A percentile compares a stretch with the other conserved stretches of the same genome.
Evolutionary conservation across 169 alveolate species (phyloP).

Genomic region (Cyclospora cayetanensis): DNA sequence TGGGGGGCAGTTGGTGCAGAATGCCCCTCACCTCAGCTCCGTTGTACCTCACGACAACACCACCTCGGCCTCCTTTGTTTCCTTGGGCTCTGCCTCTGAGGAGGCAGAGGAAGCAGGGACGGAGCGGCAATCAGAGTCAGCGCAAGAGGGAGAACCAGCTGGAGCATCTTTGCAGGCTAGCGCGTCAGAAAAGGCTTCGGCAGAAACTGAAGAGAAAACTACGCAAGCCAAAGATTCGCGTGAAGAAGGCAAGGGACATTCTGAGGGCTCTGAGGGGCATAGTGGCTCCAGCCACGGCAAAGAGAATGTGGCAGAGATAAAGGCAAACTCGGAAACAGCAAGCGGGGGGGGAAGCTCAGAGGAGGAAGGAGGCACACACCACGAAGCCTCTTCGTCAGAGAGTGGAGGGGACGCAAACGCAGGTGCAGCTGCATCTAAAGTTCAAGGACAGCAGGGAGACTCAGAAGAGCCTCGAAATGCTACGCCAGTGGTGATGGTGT

Average conservation of each 20-base stretch:
- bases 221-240: not conserved
- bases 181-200: not conserved
- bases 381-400: no score
- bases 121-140: not conserved
- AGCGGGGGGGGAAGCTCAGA: not conserved
- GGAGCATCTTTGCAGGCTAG: not conserved
- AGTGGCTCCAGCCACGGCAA: not conserved
- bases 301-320: not conserved
- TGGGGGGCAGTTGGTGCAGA: not conserved
- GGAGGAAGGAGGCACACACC: no score
- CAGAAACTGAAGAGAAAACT: not conserved
- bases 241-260: not conserved
- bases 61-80: no score
- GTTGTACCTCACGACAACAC: not conserved
- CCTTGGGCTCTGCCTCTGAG: not conserved
- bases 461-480: not conserved
- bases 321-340: not conserved
- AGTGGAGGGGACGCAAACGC: not conserved
- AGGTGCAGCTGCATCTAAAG: not conserved
- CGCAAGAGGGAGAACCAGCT: not conserved
- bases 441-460: not conserved
- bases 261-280: not conserved
- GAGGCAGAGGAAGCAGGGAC: not conserved
- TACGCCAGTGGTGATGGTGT: not conserved
- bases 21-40: not conserved